Percentiles rank a stretch among this genome's conserved stretches.
phyloP scores from a whole-genome alignment of 2,329 filamentous ascomycete genomes.

The Colletotrichum gigasporum region DNA sequence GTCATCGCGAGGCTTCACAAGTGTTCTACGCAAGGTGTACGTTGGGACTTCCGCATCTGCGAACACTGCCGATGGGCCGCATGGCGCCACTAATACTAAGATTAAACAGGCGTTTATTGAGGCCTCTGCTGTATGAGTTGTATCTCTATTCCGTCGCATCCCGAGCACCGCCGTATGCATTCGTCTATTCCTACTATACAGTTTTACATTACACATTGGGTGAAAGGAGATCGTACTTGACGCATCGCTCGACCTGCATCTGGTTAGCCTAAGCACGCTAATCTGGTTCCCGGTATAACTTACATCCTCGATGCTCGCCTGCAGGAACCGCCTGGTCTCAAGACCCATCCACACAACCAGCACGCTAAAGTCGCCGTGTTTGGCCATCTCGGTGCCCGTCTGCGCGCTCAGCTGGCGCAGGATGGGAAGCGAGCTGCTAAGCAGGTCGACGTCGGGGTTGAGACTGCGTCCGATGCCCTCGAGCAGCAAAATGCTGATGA shows the following conservation, averaged over 20 bases:
- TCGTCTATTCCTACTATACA: conserved; percentile 27
- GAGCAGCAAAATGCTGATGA: conserved; percentile 90
- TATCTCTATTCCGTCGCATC: conserved; percentile 13
- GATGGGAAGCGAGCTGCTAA: conserved; percentile 88
- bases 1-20: no score
- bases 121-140: conserved; percentile 12
- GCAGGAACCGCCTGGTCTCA: conserved; percentile 87
- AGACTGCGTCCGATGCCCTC: conserved; percentile 92
- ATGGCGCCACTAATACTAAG: no score
- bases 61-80: no score
- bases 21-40: no score
- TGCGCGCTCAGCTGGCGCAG: conserved; percentile 86
- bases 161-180: conserved; percentile 15
- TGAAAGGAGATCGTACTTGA: conserved; percentile 89
- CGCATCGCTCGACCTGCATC: conserved; percentile 80
- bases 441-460: conserved; percentile 87
- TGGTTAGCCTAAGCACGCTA: conserved; percentile 26
- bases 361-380: conserved; percentile 82
- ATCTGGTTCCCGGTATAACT: conserved; percentile 43
- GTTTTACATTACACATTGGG: conserved; percentile 76
- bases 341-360: conserved; percentile 90
- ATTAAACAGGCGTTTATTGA: conserved; percentile 14
- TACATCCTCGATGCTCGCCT: conserved; percentile 89
- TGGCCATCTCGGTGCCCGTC: conserved; percentile 74
- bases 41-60: no score